Evolutionary conservation across 2,329 filamentous ascomycete genomes (phyloP).

Genomic region (Arthroderma sp.): DNA sequence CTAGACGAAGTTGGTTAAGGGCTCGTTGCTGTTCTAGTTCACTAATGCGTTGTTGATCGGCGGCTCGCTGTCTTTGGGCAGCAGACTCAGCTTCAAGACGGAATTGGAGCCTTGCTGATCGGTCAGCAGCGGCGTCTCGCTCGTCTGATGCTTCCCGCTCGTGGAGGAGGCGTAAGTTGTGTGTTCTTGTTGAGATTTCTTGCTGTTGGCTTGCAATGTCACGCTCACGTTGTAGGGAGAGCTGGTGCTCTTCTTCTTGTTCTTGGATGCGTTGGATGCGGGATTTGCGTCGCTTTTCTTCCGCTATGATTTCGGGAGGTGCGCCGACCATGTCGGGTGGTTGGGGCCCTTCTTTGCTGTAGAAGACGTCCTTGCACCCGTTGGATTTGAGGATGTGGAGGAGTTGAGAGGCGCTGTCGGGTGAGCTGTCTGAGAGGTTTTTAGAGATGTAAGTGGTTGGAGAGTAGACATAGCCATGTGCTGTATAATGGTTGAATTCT

Average conservation of each 20-base stretch:
- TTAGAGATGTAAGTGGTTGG: constrained; percentile 49
- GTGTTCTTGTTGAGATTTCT: constrained; percentile 5
- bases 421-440: constrained; percentile 6
- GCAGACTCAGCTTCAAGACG: constrained; percentile 9
- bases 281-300: constrained; percentile 7
- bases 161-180: constrained; percentile 10
- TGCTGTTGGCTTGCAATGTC: constrained; percentile 8
- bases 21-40: constrained; percentile 8
- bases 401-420: constrained; percentile 5
- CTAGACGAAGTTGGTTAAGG: constrained; percentile 8
- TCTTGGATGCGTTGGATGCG: constrained; percentile 9
- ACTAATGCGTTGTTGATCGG: constrained; percentile 4
- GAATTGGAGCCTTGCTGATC: constrained; percentile 7
- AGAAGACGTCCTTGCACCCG: constrained; percentile 11
- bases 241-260: constrained; percentile 11
- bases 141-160: constrained; percentile 9
- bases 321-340: constrained; percentile 12
- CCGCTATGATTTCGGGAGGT: constrained; percentile 9
- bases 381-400: constrained; percentile 10
- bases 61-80: constrained; percentile 5
- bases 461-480: constrained; percentile 46
- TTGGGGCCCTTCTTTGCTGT: constrained; percentile 8
- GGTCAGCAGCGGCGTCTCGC: constrained; percentile 5
- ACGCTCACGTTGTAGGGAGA: constrained; percentile 5
- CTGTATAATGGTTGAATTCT: constrained; percentile 42